Evolutionary conservation across 176 grass and related monocot genomes (phyloP).

Genomic region (Themeda triandra): DNA sequence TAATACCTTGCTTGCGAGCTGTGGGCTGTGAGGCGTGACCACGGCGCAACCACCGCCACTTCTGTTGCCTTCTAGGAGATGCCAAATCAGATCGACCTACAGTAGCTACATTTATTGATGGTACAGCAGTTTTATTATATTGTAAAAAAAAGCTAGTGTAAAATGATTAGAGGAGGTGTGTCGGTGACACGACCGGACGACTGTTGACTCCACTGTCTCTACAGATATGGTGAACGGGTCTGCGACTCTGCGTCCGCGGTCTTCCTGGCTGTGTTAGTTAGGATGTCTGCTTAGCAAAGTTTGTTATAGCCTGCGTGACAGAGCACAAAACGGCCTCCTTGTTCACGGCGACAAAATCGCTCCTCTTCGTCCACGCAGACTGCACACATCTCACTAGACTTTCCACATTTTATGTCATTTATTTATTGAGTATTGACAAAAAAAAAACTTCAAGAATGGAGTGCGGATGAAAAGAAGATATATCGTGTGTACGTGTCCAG

Average conservation of each 20-base stretch:
- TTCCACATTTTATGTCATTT: too few species aligned
- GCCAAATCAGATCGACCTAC: background rate
- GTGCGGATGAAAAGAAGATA: background rate
- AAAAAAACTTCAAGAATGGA: background rate
- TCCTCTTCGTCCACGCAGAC: too few species aligned
- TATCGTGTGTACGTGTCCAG: background rate
- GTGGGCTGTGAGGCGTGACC: background rate
- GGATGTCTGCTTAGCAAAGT: constrained; percentile 22
- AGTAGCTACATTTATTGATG: background rate
- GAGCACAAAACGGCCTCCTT: background rate
- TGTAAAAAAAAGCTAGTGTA: too few species aligned
- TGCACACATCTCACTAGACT: too few species aligned
- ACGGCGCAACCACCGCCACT: constrained; percentile 13
- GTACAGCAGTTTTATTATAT: background rate
- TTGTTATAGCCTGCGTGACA: background rate
- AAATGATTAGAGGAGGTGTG: background rate
- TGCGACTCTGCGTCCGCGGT: too few species aligned
- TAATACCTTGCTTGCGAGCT: constrained; percentile 28
- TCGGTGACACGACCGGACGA: constrained; percentile 17
- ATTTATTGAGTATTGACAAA: background rate
- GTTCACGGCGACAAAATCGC: background rate
- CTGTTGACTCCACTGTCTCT: constrained; percentile 2
- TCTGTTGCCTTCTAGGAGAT: background rate
- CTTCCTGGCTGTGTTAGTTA: background rate
- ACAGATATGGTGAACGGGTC: background rate